phyloP scores from a whole-genome alignment of 1,284 basidiomycete species.

The Phellopilus nigrolimitatus region DNA sequence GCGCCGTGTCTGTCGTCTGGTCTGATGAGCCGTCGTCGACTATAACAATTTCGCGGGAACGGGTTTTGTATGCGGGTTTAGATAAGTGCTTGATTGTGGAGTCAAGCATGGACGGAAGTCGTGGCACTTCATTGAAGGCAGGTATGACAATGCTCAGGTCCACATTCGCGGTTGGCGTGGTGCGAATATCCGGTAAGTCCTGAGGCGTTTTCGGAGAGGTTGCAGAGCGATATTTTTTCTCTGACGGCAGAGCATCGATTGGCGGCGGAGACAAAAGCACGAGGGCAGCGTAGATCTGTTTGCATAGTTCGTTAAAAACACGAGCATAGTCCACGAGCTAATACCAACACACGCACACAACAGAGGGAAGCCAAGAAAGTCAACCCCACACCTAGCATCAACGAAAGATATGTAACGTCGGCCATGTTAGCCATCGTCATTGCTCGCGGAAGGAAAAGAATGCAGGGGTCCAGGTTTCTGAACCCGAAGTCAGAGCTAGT shows the following conservation, averaged over 20 bases:
- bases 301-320: neutral
- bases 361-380: neutral
- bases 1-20: constrained; percentile 60
- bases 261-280: constrained; percentile 64
- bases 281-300: constrained; percentile 58
- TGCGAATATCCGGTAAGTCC: constrained; percentile 50
- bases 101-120: constrained; percentile 79
- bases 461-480: neutral
- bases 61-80: constrained; percentile 31
- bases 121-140: constrained; percentile 82
- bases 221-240: constrained; percentile 58
- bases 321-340: neutral
- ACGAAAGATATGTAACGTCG: neutral
- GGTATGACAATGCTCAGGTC: constrained; percentile 83
- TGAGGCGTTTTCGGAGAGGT: constrained; percentile 43
- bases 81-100: constrained; percentile 62
- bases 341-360: neutral
- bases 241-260: constrained; percentile 57
- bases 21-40: constrained; percentile 89
- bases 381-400: neutral
- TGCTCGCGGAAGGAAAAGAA: neutral
- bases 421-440: neutral
- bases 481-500: neutral
- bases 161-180: constrained; percentile 40
- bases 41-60: constrained; percentile 76